Evolutionary conservation across 768 basidiomycete species (phyloP).

Genomic region (Fomitopsis pulvina): DNA sequence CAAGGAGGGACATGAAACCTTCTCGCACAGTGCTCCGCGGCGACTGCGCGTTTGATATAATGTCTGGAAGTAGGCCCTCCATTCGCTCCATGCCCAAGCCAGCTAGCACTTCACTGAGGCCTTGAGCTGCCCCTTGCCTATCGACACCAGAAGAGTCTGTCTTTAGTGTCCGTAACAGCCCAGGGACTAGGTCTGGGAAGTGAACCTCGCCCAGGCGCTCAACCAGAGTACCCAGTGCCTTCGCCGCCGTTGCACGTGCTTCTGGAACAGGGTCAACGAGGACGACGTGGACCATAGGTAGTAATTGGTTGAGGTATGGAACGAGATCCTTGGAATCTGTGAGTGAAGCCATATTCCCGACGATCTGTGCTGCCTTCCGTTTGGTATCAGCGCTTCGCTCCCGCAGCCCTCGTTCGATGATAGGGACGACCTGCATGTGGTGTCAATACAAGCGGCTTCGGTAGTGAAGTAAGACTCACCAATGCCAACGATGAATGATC

Average conservation of each 20-base stretch:
- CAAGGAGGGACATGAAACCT: constrained; percentile 97
- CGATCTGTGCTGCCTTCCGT: constrained; percentile 93
- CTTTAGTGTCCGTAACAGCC: constrained; percentile 79
- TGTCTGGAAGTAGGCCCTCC: constrained; percentile 89
- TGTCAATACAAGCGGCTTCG: neutral
- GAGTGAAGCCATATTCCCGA: constrained; percentile 91
- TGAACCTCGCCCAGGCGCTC: constrained; percentile 91
- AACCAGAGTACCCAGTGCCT: constrained; percentile 93
- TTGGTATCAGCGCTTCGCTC: constrained; percentile 93
- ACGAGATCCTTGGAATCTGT: constrained; percentile 91
- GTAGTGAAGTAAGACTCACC: constrained; percentile 37
- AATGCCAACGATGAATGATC: constrained; percentile 94
- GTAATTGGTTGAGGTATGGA: constrained; percentile 82
- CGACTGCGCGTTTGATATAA: constrained; percentile 86
- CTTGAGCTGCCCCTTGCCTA: constrained; percentile 96
- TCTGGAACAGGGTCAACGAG: constrained; percentile 97
- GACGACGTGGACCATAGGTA: constrained; percentile 89
- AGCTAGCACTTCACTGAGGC: constrained; percentile 89
- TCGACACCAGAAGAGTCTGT: constrained; percentile 94
- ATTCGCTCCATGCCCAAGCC: constrained; percentile 97
- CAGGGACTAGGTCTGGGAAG: constrained; percentile 95
- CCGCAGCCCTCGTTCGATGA: constrained; percentile 86
- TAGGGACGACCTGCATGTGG: constrained; percentile 72
- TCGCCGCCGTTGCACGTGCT: constrained; percentile 94
- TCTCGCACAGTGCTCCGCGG: constrained; percentile 88